These are phyloP conservation scores for Fusarium virguliforme DNA, from an alignment of 2,329 filamentous ascomycete genomes.

Conservation along the genomic window DNA sequence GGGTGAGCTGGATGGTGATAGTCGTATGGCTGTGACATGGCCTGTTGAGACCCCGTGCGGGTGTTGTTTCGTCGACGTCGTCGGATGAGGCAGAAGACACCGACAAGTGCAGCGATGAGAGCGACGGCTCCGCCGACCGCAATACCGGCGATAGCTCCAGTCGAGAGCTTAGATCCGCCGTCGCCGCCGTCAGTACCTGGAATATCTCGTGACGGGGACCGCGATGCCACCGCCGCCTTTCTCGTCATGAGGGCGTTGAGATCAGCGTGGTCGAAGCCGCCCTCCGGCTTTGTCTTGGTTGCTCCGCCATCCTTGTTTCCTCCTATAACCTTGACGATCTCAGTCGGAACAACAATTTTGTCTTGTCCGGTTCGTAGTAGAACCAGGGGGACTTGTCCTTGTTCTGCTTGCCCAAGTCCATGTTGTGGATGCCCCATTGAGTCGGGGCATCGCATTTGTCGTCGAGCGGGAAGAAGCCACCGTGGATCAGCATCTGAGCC, in stretches of 20 bases:
- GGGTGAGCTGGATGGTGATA: constrained; percentile 47
- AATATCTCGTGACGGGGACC: constrained; percentile 67
- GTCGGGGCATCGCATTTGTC: constrained; percentile 66
- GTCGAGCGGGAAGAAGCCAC: constrained; percentile 69
- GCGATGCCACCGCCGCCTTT: constrained; percentile 61
- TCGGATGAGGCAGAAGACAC: constrained; percentile 54
- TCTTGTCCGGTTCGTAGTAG: constrained; percentile 65
- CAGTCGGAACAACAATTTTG: constrained; percentile 66
- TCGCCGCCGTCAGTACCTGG: constrained; percentile 25
- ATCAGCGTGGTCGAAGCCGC: constrained; percentile 67
- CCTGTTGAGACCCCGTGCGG: constrained; percentile 44
- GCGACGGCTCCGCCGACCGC: constrained; percentile 57
- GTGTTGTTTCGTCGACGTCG: constrained; percentile 39
- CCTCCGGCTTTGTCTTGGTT: constrained; percentile 64
- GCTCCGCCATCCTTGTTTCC: constrained; percentile 68
- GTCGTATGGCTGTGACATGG: constrained; percentile 47
- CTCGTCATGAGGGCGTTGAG: constrained; percentile 69
- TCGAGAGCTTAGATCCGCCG: constrained; percentile 49
- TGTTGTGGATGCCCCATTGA: constrained; percentile 71
- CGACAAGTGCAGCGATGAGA: constrained; percentile 50
- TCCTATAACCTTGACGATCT: constrained; percentile 66
- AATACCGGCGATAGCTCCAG: constrained; percentile 63
- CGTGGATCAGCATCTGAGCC: constrained; percentile 75
- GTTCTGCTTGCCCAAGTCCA: constrained; percentile 69
- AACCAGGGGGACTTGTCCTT: constrained; percentile 65